Percentiles rank a stretch among this genome's conserved stretches.
Evolutionary conservation across 169 alveolate species (phyloP).

Genomic region (Cryptosporidium ubiquitum): DNA sequence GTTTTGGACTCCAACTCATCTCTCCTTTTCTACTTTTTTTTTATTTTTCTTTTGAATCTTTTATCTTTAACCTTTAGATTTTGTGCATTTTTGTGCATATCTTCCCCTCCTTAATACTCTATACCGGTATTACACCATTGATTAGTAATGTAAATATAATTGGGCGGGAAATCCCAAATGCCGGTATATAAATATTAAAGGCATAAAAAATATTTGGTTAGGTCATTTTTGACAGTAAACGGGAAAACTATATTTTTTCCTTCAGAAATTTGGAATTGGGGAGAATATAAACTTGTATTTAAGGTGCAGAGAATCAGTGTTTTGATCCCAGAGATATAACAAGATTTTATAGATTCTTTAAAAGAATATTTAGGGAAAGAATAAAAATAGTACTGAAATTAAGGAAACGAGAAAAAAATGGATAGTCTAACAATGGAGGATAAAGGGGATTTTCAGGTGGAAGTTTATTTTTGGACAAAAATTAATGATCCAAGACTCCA

Average conservation of each 20-base stretch:
- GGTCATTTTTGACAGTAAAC: background rate
- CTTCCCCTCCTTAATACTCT: background rate
- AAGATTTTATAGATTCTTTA: too few relatives aligned
- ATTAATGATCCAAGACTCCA: constrained; percentile 26
- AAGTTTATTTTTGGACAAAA: constrained; percentile 45
- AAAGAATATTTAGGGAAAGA: background rate
- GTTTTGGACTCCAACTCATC: background rate
- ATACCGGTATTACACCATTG: background rate
- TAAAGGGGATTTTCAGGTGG: constrained; percentile 28
- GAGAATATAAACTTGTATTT: background rate
- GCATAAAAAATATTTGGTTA: background rate
- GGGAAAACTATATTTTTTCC: background rate
- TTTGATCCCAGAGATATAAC: too few relatives aligned
- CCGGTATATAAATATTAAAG: background rate
- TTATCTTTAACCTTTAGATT: background rate
- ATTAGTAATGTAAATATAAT: background rate
- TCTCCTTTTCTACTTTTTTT: background rate
- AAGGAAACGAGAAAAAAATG: background rate
- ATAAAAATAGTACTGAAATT: background rate
- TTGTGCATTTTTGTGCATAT: background rate
- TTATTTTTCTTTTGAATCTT: background rate
- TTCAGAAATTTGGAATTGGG: background rate
- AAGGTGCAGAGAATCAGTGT: background rate
- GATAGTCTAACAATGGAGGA: background rate
- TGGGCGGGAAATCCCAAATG: background rate